A percentile compares a stretch with the other conserved stretches of the same genome.
Evolutionary conservation across 768 basidiomycete genomes (phyloP).

Genomic region (Termitomyces sp.): DNA sequence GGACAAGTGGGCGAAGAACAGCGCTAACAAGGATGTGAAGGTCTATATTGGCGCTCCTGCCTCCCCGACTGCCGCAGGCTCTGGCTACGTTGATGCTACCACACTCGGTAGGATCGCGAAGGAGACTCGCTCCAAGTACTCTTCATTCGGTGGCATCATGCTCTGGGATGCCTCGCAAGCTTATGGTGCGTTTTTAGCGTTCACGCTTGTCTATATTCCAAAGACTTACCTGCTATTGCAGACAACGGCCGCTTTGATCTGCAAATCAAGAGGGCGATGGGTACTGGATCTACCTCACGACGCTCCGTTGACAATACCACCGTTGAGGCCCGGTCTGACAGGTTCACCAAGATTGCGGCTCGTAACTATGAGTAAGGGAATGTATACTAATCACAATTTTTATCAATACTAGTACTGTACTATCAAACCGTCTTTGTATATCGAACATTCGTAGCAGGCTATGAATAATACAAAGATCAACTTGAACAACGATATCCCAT

Average conservation of each 20-base stretch:
- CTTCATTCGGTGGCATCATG: conserved; percentile 55
- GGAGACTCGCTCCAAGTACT: conserved; percentile 41
- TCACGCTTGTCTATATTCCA: not conserved
- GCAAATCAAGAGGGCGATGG: conserved; percentile 40
- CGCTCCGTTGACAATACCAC: conserved; percentile 2
- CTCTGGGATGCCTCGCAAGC: conserved; percentile 42
- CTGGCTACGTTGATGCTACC: conserved; percentile 46
- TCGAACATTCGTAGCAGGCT: not conserved
- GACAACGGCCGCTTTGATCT: conserved; percentile 40
- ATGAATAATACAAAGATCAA: not conserved
- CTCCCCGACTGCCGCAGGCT: conserved; percentile 44
- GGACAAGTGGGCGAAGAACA: conserved; percentile 58
- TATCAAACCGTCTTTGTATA: not conserved
- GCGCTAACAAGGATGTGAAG: conserved; percentile 51
- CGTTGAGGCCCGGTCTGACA: not conserved
- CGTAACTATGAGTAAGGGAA: not conserved
- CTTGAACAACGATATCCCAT: not conserved
- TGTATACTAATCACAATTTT: not conserved
- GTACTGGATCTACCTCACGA: not conserved
- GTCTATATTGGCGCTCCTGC: conserved; percentile 58
- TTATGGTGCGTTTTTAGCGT: conserved; percentile 26
- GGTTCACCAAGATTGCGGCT: conserved; percentile 5
- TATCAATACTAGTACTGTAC: not conserved
- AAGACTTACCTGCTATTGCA: conserved; percentile 4
- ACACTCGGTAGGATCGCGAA: conserved; percentile 39